Base-by-base conservation (phyloP, 768 basidiomycete genomes). In the Roridomyces roridus region DNA sequence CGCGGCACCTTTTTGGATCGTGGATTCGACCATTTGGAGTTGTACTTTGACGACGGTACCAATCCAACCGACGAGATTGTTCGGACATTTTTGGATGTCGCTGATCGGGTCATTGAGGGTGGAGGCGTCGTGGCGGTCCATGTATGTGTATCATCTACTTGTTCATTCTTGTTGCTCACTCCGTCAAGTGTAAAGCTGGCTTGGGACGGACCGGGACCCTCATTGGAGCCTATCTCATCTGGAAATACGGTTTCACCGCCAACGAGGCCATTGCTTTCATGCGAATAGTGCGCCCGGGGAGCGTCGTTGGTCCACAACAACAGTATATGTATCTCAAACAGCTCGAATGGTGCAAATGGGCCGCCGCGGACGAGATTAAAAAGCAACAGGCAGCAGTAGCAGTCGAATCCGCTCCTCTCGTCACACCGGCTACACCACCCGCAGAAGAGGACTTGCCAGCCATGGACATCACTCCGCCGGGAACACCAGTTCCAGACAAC, bases 181-280 rank as follows among this genome's bases (percentile, higher is more conserved):
- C 20, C 46, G 54, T 49, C 15, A 71, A 96, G 90, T 97, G 94
- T 71, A 96, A 96, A 80, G 97, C 97, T 45, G 97, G 97, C 37
- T 81, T 99, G 11, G 97, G 97, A 21, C 83, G 97, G 51, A 98
- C 97, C 6, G 97, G 97, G 4, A 96, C 95, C 5, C 80, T 99
- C 56, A 96, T 99, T 59, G 97, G 97, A 31, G 97, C 96, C 9
- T 98, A 98, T 79, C 83, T 99, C 51, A 92, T 97, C 59, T 99
- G 97, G 92, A 98, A 98, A 73, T 96, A 98, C 66, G 93, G 92
- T 20, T 99, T 99, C 70, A 94, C 95, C 17, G 96, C 96, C 1
- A 85, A 88, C 46, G 94, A 98, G 74, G 97, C 91, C 6, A 98
- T 98, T 53, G 97, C 91, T 0, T 98, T 96, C 74, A 98, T 98